Conservation (phyloP, 2,329 filamentous ascomycete genomes). For the Xylaria sp. region DNA sequence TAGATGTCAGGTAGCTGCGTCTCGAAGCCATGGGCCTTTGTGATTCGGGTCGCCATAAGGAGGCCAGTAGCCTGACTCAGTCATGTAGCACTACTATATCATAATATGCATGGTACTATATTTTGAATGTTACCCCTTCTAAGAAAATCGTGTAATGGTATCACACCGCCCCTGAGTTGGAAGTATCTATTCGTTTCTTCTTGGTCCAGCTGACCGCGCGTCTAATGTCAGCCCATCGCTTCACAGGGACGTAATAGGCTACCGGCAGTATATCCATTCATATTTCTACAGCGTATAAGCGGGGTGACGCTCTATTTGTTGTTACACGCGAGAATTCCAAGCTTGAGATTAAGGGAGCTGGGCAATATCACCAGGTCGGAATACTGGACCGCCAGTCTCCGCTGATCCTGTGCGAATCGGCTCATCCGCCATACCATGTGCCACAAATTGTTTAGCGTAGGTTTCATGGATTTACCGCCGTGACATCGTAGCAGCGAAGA, state of each 20-base stretch:
- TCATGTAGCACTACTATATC: constrained; percentile 7
- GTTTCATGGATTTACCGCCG: neutral
- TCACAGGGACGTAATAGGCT: neutral
- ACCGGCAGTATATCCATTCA: neutral
- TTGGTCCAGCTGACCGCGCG: neutral
- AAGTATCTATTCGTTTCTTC: neutral
- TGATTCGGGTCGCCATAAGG: constrained; percentile 13
- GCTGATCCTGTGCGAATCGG: neutral
- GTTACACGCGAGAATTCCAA: neutral
- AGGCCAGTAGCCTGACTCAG: neutral
- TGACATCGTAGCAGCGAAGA: neutral
- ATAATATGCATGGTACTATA: constrained; percentile 3
- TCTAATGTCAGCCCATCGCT: neutral
- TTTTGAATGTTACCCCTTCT: neutral
- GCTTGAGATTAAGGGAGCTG: neutral
- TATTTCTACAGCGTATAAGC: neutral
- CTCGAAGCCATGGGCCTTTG: neutral
- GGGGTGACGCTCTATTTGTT: neutral
- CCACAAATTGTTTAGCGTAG: neutral
- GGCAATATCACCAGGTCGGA: neutral
- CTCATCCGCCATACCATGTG: neutral
- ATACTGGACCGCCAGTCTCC: neutral
- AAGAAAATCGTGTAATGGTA: neutral
- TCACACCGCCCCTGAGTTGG: neutral
- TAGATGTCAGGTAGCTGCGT: neutral